Conservation (phyloP, 1,139 yeast species). For the Protomyces pachydermus region DNA sequence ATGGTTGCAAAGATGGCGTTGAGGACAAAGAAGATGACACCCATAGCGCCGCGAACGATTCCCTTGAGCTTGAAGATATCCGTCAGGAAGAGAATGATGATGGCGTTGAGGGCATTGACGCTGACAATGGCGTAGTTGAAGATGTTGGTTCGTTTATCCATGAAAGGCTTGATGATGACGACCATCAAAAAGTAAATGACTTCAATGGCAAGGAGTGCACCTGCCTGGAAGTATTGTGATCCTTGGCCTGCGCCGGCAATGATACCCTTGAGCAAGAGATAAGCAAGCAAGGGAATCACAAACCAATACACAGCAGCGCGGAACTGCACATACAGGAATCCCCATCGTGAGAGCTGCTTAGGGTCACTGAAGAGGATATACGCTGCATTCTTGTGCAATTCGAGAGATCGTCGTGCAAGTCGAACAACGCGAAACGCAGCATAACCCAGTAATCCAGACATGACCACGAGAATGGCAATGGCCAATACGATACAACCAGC, state of each 20-base stretch:
- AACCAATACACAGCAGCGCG: constrained; percentile 85
- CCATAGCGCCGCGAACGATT: constrained; percentile 85
- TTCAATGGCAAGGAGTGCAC: constrained; percentile 70
- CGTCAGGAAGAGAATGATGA: constrained; percentile 85
- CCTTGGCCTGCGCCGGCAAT: constrained; percentile 81
- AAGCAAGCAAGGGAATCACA: constrained; percentile 58
- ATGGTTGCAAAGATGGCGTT: constrained; percentile 86
- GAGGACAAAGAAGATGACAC: constrained; percentile 80
- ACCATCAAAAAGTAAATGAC: constrained; percentile 58
- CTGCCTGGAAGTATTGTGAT: constrained; percentile 74
- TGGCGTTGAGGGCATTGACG: constrained; percentile 71
- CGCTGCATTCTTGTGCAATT: constrained; percentile 83
- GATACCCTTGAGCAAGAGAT: constrained; percentile 67
- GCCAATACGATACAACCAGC: constrained; percentile 80
- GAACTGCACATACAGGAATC: constrained; percentile 86
- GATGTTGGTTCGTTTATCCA: constrained; percentile 90
- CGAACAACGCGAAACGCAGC: constrained; percentile 68
- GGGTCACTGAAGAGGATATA: constrained; percentile 83
- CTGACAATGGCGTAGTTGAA: constrained; percentile 82
- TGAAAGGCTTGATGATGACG: constrained; percentile 74
- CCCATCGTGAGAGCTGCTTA: constrained; percentile 75
- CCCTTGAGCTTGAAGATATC: constrained; percentile 67
- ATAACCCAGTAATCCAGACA: constrained; percentile 57
- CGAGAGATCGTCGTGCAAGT: constrained; percentile 66
- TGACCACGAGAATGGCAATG: constrained; percentile 55